Evolutionary conservation across 2,329 filamentous ascomycete species (phyloP), one percentile per base, ranked within the genome.

Genomic region (Sarocladium oryzae): DNA sequence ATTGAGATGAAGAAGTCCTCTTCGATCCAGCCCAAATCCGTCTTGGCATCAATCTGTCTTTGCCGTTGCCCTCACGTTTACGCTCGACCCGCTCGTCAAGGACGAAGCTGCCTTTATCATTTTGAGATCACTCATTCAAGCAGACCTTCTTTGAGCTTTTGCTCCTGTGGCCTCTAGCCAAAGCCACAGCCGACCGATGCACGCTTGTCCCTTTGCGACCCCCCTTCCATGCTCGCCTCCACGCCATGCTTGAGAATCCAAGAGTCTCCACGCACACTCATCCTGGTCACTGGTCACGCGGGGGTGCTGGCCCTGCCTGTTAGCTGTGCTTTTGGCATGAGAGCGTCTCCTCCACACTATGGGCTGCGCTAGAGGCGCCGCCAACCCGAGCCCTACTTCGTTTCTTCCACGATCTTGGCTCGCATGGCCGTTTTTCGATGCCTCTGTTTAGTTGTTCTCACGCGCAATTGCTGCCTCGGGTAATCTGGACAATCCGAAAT

Each of bases 281-380:
- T n/a, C 18, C 16, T 8, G 33, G 8, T 36, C 8, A 11, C 28
- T 18, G 43, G 43, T 48, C 43, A 48, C 43, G 43, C 43, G 43
- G 43, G n/a, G 43, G 43, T 48, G 33, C 26, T 30, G 26, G 24
- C 43, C 43, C 43, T 48, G 24, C 13, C 43, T 48, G 43, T 33
- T 16, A 6, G 40, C 13, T 16, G 16, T 33, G 11, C 28, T 15
- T 4, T 4, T 33, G 28, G 28, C 7, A 7, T 30, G 28, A 30
- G 26, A 13, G 7, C 16, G 16, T 30, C 43, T 23, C 26, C 43
- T 45, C 43, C 43, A 48, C n/a, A 33, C 24, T 13, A 26, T 23
- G n/a, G n/a, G 43, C n/a, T 48, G 26, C 43, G 28, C 43, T 48
- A 48, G 26, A 48, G 43, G 24, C 43, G 43, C 43, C 43, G 15